Evolutionary conservation across 2,329 filamentous ascomycete species (phyloP), one percentile per base, ranked within the genome.

Genomic region (Huntiella abstrusa): DNA sequence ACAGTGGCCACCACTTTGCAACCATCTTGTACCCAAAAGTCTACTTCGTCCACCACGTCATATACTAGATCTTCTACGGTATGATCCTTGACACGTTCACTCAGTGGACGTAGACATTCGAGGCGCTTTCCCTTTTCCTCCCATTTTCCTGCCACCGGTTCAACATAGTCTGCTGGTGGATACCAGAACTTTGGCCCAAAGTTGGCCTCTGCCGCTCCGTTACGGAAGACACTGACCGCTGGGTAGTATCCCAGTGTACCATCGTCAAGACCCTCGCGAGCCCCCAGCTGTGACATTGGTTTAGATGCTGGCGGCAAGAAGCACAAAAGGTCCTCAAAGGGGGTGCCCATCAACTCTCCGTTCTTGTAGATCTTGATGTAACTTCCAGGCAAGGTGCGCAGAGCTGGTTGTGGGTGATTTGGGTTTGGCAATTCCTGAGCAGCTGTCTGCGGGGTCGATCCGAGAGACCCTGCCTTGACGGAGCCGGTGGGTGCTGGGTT

Each of bases 201-300:
- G 61, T 95, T 95, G 55, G 88, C 80, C 60, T 96, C 83, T 12
- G 83, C 87, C 1, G 87, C 82, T 17, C 88, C 91, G 45, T 87
- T 88, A 39, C 83, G 78, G 63, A 95, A 96, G 16, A 91, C 82
- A 54, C 86, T 91, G 15, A 98, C 77, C 16, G 87, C 84, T 1
- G 91, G 91, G 57, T 93, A 94, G 63, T 98, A 98, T 8, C 91
- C 92, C 1, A 95, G 73, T 70, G 91, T 83, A 33, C 88, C 91
- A 57, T 98, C 91, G 57, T 98, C 91, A 51, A 93, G 76, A 22
- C 85, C 85, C 51, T 91, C 82, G 43, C 91, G 70, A 13, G 83
- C 85, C 10, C 83, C 84, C 37, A 80, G 71, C 52, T 82, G 77
- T 3, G 33, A 41, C 50, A 77, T 73, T 4, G 81, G 80, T 51